Base-by-base conservation (phyloP, 2,329 filamentous ascomycete species). In the Cryphonectria carpinicola region DNA sequence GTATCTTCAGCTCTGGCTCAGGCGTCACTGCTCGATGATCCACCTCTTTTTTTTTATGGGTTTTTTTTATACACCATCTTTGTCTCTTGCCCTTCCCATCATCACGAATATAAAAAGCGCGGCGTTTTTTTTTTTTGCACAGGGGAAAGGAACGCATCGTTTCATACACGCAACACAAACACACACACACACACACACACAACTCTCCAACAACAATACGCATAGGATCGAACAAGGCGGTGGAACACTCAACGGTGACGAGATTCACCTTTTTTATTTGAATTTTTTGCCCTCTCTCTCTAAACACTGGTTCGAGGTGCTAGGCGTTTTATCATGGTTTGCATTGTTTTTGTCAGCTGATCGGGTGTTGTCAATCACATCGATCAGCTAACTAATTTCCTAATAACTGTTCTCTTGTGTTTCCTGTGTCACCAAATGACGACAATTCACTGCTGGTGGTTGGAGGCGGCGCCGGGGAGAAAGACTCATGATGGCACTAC, bases 1-100 rank as follows among this genome's bases (percentile, higher is more conserved):
- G 87, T 58, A 82, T 88, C 71, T 86, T 88, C 71, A 84, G 85
- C 62, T 61, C 41, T 17, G 82, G 81, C 66, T 78, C 81, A 2
- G 72, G 70, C 66, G 81, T 83, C 70, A 73, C 80, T 39, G 80
- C 81, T 71, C 81, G 82, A 77, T 84, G 61, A 72, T 19, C 25
- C 6, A 17, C 25, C 25, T 32, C 14, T 56, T 39, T 39, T 11
- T 32, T 1, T 11, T 39, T 39, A n/a, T 39, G 11, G 11, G 11
- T 32, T 11, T 17, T 17, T 28, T 19, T 32, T 28, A 28, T 28
- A 28, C 28, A 28, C 28, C 28, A 28, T 28, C 28, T 28, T 28
- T 28, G 28, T 58, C 14, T 17, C 17, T 58, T 32, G 14, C 14
- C 54, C 4, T 25, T 58, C 17, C 17, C n/a, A 7, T 58, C 43